A percentile compares a stretch with the other conserved stretches of the same genome.
Evolutionary conservation across 1,284 basidiomycete species (phyloP).

Genomic region (Cutaneotrichosporon cutaneum): DNA sequence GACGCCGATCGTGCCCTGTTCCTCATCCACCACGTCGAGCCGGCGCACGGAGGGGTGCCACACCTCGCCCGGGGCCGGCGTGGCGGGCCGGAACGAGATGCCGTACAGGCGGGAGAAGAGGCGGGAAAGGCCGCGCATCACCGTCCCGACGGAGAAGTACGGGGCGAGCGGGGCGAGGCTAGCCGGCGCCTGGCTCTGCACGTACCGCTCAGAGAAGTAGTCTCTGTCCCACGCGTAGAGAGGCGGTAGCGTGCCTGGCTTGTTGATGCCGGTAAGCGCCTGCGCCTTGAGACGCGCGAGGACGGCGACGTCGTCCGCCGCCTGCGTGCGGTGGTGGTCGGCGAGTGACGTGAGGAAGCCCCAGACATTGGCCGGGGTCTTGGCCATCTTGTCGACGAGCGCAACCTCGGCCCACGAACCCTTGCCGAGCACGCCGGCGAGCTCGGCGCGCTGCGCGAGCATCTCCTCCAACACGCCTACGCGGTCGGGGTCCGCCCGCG

Average conservation of each 20-base stretch:
- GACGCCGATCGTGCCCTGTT: slow-evolving; percentile 80
- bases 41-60: slow-evolving; percentile 90
- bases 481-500: slow-evolving; percentile 56
- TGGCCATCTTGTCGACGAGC: slow-evolving; percentile 91
- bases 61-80: slow-evolving; percentile 70
- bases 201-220: slow-evolving; percentile 61
- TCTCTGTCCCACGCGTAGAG: slow-evolving; percentile 93
- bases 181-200: slow-evolving; percentile 50
- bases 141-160: slow-evolving; percentile 72
- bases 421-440: slow-evolving; percentile 77
- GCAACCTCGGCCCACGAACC: slow-evolving; percentile 80
- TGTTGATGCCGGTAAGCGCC: slow-evolving; percentile 56
- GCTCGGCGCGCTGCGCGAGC: slow-evolving; percentile 69
- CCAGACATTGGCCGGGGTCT: slow-evolving; percentile 81
- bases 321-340: slow-evolving; percentile 71
- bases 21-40: slow-evolving; percentile 80
- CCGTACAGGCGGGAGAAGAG: slow-evolving; percentile 85
- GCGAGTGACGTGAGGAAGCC: slow-evolving; percentile 78
- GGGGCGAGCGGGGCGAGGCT: slow-evolving; percentile 65
- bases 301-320: slow-evolving; percentile 66
- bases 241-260: slow-evolving; percentile 57
- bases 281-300: slow-evolving; percentile 72
- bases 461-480: slow-evolving; percentile 69
- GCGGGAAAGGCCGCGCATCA: slow-evolving; percentile 80
- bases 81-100: slow-evolving; percentile 67